These are phyloP conservation scores for Aspergillus pseudoviridinutans DNA, from an alignment of 2,329 filamentous ascomycete genomes.

Conservation along the genomic window DNA sequence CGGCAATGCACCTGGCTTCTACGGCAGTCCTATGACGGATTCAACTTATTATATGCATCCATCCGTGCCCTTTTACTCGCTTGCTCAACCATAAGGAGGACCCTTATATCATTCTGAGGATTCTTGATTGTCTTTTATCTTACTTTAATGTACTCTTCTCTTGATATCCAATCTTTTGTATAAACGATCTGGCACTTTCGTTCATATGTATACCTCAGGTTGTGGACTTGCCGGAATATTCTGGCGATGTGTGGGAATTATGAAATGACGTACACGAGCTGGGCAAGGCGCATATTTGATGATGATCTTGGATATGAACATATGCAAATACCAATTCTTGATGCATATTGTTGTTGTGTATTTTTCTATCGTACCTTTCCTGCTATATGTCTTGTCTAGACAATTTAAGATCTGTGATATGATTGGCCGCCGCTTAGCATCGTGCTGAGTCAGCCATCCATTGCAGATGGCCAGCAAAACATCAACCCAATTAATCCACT, in stretches of 20 bases:
- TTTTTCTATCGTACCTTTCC: too few species aligned
- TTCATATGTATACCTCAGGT: neutral
- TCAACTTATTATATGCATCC: slow-evolving; percentile 24
- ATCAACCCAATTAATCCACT: neutral
- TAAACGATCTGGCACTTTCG: neutral
- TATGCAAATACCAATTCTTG: neutral
- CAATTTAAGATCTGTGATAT: neutral
- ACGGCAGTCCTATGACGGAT: slow-evolving; percentile 21
- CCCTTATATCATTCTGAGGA: neutral
- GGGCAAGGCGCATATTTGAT: neutral
- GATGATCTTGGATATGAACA: neutral
- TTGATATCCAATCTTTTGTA: neutral
- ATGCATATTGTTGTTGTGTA: neutral
- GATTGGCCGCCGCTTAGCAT: neutral
- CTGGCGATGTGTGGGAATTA: neutral
- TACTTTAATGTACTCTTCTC: neutral
- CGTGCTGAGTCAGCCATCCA: slow-evolving; percentile 3
- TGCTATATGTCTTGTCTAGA: neutral
- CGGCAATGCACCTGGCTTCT: slow-evolving; percentile 14
- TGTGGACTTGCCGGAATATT: neutral
- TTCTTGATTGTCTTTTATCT: neutral
- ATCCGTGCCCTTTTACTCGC: slow-evolving; percentile 21
- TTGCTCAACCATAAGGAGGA: neutral
- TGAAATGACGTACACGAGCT: neutral
- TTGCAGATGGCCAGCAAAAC: neutral